Evolutionary conservation across 2,329 filamentous ascomycete species (phyloP).

Genomic region (Aspergillus glaucus): DNA sequence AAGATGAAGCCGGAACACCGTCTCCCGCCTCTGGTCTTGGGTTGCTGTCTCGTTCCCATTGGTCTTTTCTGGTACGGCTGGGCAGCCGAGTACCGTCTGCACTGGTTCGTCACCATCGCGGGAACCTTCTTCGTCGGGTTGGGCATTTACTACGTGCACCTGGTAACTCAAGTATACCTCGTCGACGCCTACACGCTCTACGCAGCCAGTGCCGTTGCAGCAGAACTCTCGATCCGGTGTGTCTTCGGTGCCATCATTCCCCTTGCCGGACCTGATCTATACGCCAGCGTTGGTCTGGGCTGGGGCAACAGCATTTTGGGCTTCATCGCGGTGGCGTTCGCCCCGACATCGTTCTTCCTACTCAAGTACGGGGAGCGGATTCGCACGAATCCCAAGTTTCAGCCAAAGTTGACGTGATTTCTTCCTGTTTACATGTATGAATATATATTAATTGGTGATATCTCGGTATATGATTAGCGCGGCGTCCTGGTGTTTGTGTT

Average conservation of each 20-base stretch:
- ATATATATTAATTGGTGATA: too few species aligned
- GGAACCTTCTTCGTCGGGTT: conserved; percentile 19
- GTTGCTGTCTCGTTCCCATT: conserved; percentile 1
- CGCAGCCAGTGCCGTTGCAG: conserved; percentile 11
- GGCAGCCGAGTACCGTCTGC: conserved; percentile 11
- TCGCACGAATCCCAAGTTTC: conserved; percentile 11
- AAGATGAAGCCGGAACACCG: conserved; percentile 4
- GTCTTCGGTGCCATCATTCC: conserved; percentile 11
- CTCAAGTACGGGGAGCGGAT: conserved; percentile 11
- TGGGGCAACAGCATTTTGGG: conserved; percentile 12
- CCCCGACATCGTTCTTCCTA: conserved; percentile 6
- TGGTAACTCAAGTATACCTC: conserved; percentile 11
- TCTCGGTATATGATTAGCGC: too few species aligned
- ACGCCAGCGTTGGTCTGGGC: conserved; percentile 9
- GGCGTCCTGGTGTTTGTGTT: too few species aligned
- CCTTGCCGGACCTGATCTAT: conserved; percentile 8
- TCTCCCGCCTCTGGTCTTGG: conserved; percentile 1
- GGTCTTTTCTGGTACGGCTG: conserved; percentile 15
- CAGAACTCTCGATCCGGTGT: conserved; percentile 9
- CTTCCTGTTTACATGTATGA: background rate
- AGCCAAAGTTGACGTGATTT: conserved; percentile 6
- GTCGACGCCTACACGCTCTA: conserved; percentile 12
- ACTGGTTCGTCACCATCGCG: conserved; percentile 19
- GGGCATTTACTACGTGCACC: conserved; percentile 11
- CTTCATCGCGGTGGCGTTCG: conserved; percentile 10